Conservation (phyloP, 208 protist genomes). For the Wallacemonas collosoma region DNA sequence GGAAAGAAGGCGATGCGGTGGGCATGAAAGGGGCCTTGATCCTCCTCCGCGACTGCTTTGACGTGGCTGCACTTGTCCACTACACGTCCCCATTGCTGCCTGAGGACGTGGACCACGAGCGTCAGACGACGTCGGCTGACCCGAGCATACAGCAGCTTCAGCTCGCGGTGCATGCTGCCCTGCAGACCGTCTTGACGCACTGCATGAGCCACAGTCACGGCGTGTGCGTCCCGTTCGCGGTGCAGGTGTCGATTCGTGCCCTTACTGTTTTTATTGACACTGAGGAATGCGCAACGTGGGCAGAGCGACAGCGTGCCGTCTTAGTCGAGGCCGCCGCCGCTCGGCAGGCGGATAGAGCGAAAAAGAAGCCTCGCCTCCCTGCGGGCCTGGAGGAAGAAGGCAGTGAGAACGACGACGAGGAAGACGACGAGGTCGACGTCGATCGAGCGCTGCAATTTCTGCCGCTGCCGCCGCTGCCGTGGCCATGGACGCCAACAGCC, state of each 20-base stretch:
- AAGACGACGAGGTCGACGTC: conserved; percentile 19
- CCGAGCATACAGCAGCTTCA: conserved; percentile 73
- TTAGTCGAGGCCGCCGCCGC: conserved; percentile 25
- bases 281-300: conserved; percentile 46
- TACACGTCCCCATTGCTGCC: conserved; percentile 55
- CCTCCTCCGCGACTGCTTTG: conserved; percentile 63
- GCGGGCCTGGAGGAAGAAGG: conserved; percentile 18
- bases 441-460: conserved; percentile 14
- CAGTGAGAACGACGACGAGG: conserved; percentile 22
- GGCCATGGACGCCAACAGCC: conserved; percentile 35
- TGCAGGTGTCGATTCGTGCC: conserved; percentile 56
- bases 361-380: background rate
- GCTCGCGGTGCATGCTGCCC: conserved; percentile 41
- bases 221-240: conserved; percentile 34
- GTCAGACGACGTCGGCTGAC: conserved; percentile 67
- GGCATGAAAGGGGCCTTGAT: conserved; percentile 45
- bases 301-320: conserved; percentile 26
- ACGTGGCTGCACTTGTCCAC: conserved; percentile 62
- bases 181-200: conserved; percentile 61
- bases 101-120: conserved; percentile 65
- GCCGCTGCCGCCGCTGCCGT: conserved; percentile 24
- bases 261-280: conserved; percentile 78
- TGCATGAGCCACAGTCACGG: conserved; percentile 45
- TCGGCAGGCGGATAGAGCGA: conserved; percentile 19
- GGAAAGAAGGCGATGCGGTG: conserved; percentile 27